Percentiles rank a stretch among this genome's conserved stretches.
phyloP scores from a whole-genome alignment of 2,329 filamentous ascomycete genomes.

The Westerdykella aurantiaca region DNA sequence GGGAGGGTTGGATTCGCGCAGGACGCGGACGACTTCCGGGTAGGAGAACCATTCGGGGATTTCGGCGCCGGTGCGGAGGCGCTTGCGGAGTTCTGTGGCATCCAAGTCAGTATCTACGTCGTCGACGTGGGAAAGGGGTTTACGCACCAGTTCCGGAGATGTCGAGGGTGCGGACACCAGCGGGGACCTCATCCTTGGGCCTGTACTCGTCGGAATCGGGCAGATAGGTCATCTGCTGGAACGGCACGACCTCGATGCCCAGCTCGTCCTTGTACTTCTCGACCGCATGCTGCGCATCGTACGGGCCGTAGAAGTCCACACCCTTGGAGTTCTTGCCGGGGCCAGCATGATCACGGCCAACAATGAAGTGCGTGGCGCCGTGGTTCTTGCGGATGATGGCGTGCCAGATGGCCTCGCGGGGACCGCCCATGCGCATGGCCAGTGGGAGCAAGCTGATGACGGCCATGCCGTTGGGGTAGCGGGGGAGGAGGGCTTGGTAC shows the following conservation, averaged over 20 bases:
- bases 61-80: conserved; percentile 83
- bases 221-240: conserved; percentile 99
- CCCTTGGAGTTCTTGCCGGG: conserved; percentile 98
- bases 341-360: conserved; percentile 95
- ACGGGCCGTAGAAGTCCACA: conserved; percentile 94
- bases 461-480: conserved; percentile 99
- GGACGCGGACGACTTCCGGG: conserved; percentile 93
- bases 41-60: conserved; percentile 99
- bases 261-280: conserved; percentile 96
- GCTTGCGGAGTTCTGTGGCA: conserved; percentile 76
- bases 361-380: conserved; percentile 98
- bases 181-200: conserved; percentile 81
- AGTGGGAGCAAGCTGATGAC: conserved; percentile 89
- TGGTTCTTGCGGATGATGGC: conserved; percentile 99
- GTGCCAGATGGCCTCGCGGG: conserved; percentile 98
- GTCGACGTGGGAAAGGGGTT: neutral
- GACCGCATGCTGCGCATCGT: conserved; percentile 92
- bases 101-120: conserved; percentile 23
- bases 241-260: conserved; percentile 96
- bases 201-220: conserved; percentile 96
- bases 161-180: conserved; percentile 68
- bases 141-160: conserved; percentile 46
- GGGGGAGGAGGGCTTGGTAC: conserved; percentile 91
- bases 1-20: conserved; percentile 92
- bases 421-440: conserved; percentile 98